These are phyloP conservation scores for Thuidium tamariscinum DNA, from an alignment of 225 moss, liverwort and hornwort genomes.

Conservation along the genomic window DNA sequence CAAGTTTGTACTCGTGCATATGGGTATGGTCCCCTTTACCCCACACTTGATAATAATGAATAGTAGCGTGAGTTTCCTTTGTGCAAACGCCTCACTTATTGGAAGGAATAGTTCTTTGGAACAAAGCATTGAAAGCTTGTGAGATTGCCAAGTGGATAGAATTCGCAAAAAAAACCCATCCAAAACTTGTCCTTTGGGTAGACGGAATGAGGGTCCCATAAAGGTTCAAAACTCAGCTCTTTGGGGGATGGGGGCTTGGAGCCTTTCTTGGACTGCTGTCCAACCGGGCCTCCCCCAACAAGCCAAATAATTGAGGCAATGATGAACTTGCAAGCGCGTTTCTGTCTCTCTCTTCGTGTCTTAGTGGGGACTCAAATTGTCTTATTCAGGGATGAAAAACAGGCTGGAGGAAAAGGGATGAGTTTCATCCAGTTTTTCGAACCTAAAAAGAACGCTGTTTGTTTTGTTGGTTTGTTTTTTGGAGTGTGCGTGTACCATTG, in stretches of 20 bases:
- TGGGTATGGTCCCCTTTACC: background rate
- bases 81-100: constrained; percentile 7
- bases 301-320: constrained; percentile 16
- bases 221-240: background rate
- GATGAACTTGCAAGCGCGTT: background rate
- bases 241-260: background rate
- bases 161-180: background rate
- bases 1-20: background rate
- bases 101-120: background rate
- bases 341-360: background rate
- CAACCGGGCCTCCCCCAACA: background rate
- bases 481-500: too few relatives aligned
- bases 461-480: too few relatives aligned
- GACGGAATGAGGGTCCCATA: background rate
- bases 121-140: too few relatives aligned
- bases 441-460: background rate
- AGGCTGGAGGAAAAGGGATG: background rate
- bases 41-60: background rate
- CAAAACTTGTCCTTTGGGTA: background rate
- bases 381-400: background rate
- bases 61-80: background rate
- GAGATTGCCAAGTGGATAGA: background rate
- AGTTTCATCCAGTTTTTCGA: background rate
- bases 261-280: background rate
- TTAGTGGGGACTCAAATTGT: background rate